These are phyloP conservation scores for Butyriboletus loyo DNA, from an alignment of 768 basidiomycete species.

Conservation along the genomic window DNA sequence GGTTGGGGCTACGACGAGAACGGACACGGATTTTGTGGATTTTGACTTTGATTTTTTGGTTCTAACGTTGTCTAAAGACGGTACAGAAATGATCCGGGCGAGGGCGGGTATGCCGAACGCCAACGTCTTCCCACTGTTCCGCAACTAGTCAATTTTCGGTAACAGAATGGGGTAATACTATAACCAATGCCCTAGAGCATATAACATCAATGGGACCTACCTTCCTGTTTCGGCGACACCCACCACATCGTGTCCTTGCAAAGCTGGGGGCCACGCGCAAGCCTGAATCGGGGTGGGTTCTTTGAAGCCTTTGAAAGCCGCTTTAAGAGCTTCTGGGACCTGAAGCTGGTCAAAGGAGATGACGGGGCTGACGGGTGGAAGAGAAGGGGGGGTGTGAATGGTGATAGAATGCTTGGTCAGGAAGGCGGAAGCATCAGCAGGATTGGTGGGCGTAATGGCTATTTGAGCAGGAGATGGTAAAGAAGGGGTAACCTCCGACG, in stretches of 20 bases:
- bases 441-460: constrained; percentile 6
- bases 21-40: constrained; percentile 41
- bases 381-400: constrained; percentile 52
- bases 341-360: constrained; percentile 72
- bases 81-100: constrained; percentile 51
- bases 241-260: constrained; percentile 82
- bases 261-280: constrained; percentile 88
- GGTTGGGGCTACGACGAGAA: constrained; percentile 89
- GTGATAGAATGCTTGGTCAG: constrained; percentile 71
- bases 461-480: constrained; percentile 12
- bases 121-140: constrained; percentile 84
- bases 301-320: constrained; percentile 68
- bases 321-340: constrained; percentile 59
- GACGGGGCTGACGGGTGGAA: constrained; percentile 56
- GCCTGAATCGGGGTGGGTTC: constrained; percentile 95
- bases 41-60: constrained; percentile 29
- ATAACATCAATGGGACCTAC: constrained; percentile 32
- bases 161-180: background rate
- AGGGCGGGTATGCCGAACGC: constrained; percentile 94
- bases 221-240: constrained; percentile 97
- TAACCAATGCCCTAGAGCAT: background rate
- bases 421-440: constrained; percentile 55
- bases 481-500: constrained; percentile 16
- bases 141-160: background rate
- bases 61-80: constrained; percentile 16